Percentiles rank a stretch among this genome's conserved stretches.
These are phyloP conservation scores for Aschersonia sp. DNA, from an alignment of 2,329 filamentous ascomycete species.

Conservation along the genomic window DNA sequence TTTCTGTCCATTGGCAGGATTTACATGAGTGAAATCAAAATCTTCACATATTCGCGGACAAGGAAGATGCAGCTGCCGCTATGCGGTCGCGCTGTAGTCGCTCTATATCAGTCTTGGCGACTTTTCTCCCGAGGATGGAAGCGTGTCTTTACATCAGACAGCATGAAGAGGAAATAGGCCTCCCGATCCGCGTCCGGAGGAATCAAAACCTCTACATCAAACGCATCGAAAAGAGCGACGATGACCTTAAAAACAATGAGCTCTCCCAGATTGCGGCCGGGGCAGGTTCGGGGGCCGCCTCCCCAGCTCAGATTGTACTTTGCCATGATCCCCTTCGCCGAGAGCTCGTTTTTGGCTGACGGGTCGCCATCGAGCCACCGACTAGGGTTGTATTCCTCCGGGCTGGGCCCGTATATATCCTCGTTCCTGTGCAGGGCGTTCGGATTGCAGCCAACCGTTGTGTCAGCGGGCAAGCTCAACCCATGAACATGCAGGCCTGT, in stretches of 20 bases:
- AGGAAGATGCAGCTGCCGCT: too few species aligned
- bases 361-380: constrained; percentile 28
- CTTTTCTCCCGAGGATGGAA: constrained; percentile 13
- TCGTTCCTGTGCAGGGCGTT: constrained; percentile 33
- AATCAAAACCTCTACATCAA: constrained; percentile 25
- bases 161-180: constrained; percentile 38
- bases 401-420: constrained; percentile 32
- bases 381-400: constrained; percentile 26
- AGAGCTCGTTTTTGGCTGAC: constrained; percentile 3
- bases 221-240: constrained; percentile 24
- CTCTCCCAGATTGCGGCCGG: constrained; percentile 35
- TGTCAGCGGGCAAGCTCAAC: constrained; percentile 25
- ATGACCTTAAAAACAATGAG: constrained; percentile 31
- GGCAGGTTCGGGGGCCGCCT: constrained; percentile 34
- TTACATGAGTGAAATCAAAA: too few species aligned
- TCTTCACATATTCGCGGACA: too few species aligned
- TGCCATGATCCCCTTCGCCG: constrained; percentile 24
- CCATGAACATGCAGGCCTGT: constrained; percentile 23
- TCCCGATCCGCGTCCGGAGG: constrained; percentile 23
- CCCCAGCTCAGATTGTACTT: constrained; percentile 36
- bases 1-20: too few species aligned
- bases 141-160: constrained; percentile 28
- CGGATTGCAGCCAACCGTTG: constrained; percentile 35
- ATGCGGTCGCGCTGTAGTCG: too few species aligned
- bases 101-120: background rate